These are phyloP conservation scores for Colletotrichum higginsianum DNA, from an alignment of 2,329 filamentous ascomycete species.

Conservation along the genomic window DNA sequence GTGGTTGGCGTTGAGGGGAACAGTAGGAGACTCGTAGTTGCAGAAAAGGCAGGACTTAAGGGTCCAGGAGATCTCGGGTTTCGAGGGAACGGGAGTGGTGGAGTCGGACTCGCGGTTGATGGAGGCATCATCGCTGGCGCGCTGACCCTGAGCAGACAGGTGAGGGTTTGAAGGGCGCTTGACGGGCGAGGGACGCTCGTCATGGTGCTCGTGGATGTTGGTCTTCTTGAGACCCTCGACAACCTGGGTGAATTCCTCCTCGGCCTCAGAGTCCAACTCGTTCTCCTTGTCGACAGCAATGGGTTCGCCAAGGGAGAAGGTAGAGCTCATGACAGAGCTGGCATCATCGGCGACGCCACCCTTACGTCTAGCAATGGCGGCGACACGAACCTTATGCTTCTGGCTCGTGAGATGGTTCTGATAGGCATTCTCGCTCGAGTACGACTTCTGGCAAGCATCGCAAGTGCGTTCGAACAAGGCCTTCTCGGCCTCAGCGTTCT, in stretches of 20 bases:
- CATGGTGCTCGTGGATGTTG: conserved; percentile 70
- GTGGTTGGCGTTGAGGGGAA: conserved; percentile 84
- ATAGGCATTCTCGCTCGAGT: conserved; percentile 97
- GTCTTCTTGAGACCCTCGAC: conserved; percentile 83
- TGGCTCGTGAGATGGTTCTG: conserved; percentile 92
- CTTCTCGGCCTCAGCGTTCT: conserved; percentile 87
- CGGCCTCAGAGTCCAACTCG: conserved; percentile 75
- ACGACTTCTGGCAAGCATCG: conserved; percentile 88
- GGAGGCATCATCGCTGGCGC: conserved; percentile 55
- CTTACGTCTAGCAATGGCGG: conserved; percentile 55
- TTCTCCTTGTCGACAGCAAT: conserved; percentile 63
- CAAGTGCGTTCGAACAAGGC: conserved; percentile 91
- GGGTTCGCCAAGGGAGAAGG: conserved; percentile 91
- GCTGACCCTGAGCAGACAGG: conserved; percentile 58
- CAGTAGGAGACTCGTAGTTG: conserved; percentile 84
- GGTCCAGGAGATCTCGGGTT: conserved; percentile 57
- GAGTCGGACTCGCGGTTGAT: conserved; percentile 61
- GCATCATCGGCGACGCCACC: conserved; percentile 70
- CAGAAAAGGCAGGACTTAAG: conserved; percentile 86
- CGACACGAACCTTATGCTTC: conserved; percentile 84
- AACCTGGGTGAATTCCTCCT: conserved; percentile 83
- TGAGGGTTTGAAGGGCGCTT: conserved; percentile 69
- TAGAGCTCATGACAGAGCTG: conserved; percentile 89
- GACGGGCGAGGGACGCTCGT: conserved; percentile 64
- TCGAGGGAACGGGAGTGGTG: conserved; percentile 54